phyloP scores from a whole-genome alignment of 139 green algal genomes.

The Chlamydomonas sp. region DNA sequence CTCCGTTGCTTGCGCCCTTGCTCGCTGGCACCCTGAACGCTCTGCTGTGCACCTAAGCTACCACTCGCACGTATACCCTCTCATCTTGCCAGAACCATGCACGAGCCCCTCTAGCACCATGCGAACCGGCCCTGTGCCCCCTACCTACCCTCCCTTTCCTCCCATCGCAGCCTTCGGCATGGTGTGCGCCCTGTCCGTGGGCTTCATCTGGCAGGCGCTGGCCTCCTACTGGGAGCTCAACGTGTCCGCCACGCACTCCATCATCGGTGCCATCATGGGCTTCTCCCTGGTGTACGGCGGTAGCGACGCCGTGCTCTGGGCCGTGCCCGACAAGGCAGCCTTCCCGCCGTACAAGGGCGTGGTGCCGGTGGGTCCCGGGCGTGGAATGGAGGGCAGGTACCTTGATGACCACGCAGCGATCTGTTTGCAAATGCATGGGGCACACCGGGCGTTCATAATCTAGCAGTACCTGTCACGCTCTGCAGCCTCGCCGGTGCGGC shows the following conservation, averaged over 20 bases:
- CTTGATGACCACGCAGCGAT: background rate
- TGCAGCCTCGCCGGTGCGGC: too few relatives aligned
- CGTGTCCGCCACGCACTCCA: conserved; percentile 65
- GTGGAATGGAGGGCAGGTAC: too few relatives aligned
- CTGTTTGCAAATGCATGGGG: too few relatives aligned
- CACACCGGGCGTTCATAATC: too few relatives aligned
- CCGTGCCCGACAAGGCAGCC: background rate
- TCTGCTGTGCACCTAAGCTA: too few relatives aligned
- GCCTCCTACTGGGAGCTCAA: conserved; percentile 57
- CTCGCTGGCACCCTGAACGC: too few relatives aligned
- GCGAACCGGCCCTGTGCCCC: too few relatives aligned
- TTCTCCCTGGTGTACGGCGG: conserved; percentile 37
- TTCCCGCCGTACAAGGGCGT: conserved; percentile 61
- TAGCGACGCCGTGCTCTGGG: conserved; percentile 33
- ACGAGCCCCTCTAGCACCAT: too few relatives aligned
- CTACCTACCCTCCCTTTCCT: too few relatives aligned
- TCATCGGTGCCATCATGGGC: conserved; percentile 14
- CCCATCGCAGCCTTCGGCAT: conserved; percentile 45
- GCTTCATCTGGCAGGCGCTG: conserved; percentile 42
- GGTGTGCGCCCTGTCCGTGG: conserved; percentile 41
- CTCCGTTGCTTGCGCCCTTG: background rate
- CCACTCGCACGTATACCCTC: too few relatives aligned
- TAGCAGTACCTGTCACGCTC: too few relatives aligned
- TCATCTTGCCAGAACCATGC: too few relatives aligned
- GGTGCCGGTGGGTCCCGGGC: conserved; percentile 10